Evolutionary conservation across 1,284 basidiomycete species (phyloP).

Genomic region (Neolentinus lepideus): DNA sequence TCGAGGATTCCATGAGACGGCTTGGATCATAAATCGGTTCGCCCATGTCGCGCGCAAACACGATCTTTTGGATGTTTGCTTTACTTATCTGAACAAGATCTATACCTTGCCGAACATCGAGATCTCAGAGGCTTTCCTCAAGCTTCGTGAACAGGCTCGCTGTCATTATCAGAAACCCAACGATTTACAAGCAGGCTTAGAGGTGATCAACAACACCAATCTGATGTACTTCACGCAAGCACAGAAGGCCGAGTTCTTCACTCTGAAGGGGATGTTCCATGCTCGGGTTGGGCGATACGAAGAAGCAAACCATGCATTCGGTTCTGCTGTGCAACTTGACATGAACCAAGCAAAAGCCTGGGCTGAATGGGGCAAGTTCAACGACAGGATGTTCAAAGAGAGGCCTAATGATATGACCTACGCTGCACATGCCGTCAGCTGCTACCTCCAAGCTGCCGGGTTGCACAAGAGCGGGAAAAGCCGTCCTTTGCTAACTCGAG

Average conservation of each 20-base stretch:
- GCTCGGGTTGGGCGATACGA: constrained; percentile 83
- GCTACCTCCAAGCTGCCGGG: constrained; percentile 96
- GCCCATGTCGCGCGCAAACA: constrained; percentile 99
- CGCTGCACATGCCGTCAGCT: constrained; percentile 92
- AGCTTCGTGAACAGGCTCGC: constrained; percentile 97
- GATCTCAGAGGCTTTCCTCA: constrained; percentile 98
- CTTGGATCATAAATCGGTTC: constrained; percentile 99
- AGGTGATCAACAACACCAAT: constrained; percentile 99
- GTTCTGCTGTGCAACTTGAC: constrained; percentile 94
- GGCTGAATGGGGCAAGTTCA: constrained; percentile 98
- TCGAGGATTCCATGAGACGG: constrained; percentile 99
- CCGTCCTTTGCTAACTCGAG: constrained; percentile 85
- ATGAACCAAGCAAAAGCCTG: constrained; percentile 94
- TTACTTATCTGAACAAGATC: constrained; percentile 92
- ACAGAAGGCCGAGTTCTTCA: constrained; percentile 99
- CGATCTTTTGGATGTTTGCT: constrained; percentile 94
- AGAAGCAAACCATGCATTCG: constrained; percentile 91
- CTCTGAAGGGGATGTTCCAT: constrained; percentile 99
- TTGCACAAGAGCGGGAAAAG: constrained; percentile 95
- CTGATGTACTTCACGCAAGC: constrained; percentile 94
- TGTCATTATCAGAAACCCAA: constrained; percentile 97
- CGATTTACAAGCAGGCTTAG: constrained; percentile 90
- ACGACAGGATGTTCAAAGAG: constrained; percentile 91
- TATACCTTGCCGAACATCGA: constrained; percentile 99
- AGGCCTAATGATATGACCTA: constrained; percentile 63